phyloP scores from a whole-genome alignment of 805 yeast genomes.

The Metschnikowia hibisci region DNA sequence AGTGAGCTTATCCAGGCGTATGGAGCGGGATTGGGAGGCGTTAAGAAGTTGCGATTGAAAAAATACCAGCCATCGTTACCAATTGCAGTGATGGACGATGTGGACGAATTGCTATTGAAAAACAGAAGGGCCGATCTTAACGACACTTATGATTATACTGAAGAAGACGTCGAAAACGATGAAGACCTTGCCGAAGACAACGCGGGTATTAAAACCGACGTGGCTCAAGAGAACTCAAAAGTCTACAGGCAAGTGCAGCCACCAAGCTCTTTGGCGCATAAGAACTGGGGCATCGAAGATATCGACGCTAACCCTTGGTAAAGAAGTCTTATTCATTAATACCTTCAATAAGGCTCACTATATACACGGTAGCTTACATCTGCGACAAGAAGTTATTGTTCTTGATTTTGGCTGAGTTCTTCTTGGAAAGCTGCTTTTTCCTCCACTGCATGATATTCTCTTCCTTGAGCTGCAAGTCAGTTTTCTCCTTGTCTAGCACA shows the following conservation, averaged over 20 bases:
- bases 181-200: slow-evolving; percentile 17
- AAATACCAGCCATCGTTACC: slow-evolving; percentile 73
- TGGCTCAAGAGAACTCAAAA: slow-evolving; percentile 26
- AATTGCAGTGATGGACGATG: slow-evolving; percentile 59
- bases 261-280: slow-evolving; percentile 50
- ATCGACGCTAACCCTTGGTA: slow-evolving; percentile 68
- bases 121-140: slow-evolving; percentile 28
- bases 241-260: slow-evolving; percentile 45
- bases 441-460: slow-evolving; percentile 67
- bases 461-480: slow-evolving; percentile 50
- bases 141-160: slow-evolving; percentile 30
- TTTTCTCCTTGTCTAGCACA: slow-evolving; percentile 64
- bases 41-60: slow-evolving; percentile 48
- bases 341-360: neutral
- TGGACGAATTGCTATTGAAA: slow-evolving; percentile 53
- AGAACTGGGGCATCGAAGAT: slow-evolving; percentile 46
- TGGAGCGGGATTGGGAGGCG: slow-evolving; percentile 72
- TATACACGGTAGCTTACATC: slow-evolving; percentile 16
- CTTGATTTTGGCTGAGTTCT: slow-evolving; percentile 68
- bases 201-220: neutral
- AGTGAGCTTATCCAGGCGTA: slow-evolving; percentile 69
- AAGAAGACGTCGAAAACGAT: slow-evolving; percentile 24
- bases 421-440: slow-evolving; percentile 59
- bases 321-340: no score
- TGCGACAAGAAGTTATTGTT: slow-evolving; percentile 67